Conservation (phyloP, 805 yeast species). For the Teunomyces barrocoloradensis region DNA sequence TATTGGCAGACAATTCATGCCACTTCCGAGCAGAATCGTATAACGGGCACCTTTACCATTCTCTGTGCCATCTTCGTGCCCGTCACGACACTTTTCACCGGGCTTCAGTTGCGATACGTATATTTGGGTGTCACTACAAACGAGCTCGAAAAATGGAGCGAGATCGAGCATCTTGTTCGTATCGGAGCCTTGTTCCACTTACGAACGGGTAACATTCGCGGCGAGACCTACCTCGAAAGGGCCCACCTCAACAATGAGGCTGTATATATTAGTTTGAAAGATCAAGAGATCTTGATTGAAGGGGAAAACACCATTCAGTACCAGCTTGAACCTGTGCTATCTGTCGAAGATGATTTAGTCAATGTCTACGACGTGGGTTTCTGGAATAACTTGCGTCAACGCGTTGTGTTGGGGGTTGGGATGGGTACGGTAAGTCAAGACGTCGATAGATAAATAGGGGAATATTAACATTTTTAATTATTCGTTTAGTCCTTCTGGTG, state of each 20-base stretch:
- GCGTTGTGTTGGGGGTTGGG: conserved; percentile 14
- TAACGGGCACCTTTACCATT: conserved; percentile 39
- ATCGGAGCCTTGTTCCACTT: conserved; percentile 10
- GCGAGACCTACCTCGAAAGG: conserved; percentile 14
- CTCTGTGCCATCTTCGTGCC: conserved; percentile 44
- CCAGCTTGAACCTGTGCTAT: conserved; percentile 16
- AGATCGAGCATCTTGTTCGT: conserved; percentile 46
- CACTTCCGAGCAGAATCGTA: conserved; percentile 17
- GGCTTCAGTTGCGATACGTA: conserved; percentile 47
- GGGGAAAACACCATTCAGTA: conserved; percentile 9
- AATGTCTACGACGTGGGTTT: conserved; percentile 55
- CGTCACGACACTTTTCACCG: conserved; percentile 28
- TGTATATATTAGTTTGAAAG: conserved; percentile 29
- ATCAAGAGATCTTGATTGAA: conserved; percentile 21
- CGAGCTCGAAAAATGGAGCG: conserved; percentile 71
- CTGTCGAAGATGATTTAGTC: conserved; percentile 29
- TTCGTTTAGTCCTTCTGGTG: background rate
- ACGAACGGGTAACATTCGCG: background rate
- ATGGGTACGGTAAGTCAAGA: conserved; percentile 6
- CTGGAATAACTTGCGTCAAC: conserved; percentile 34
- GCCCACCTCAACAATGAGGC: conserved; percentile 9
- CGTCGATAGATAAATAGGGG: conserved; percentile 15
- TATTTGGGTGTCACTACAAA: conserved; percentile 72
- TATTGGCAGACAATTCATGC: conserved; percentile 18
- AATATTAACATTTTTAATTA: conserved; percentile 5